A percentile compares a stretch with the other conserved stretches of the same genome.
Conservation (phyloP, 352 stramenopile species). For the Phytophthora chlamydospora region DNA sequence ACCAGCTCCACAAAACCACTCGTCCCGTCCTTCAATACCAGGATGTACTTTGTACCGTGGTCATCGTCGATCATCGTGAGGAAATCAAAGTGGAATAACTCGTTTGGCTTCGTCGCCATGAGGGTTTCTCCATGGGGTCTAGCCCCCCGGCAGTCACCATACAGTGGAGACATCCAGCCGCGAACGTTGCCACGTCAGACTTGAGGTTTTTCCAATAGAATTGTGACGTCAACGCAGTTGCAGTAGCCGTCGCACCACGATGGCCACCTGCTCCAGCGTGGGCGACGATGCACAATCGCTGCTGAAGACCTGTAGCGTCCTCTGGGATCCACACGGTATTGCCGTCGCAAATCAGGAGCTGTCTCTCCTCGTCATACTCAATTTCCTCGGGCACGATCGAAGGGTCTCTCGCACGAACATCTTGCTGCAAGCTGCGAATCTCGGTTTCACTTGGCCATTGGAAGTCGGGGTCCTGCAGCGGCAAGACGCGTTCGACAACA, state of each 20-base stretch:
- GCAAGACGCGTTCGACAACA: not conserved
- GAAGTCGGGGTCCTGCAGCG: conserved; percentile 1
- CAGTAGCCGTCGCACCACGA: conserved; percentile 24
- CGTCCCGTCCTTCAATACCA: conserved; percentile 41
- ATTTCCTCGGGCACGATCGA: too few species aligned
- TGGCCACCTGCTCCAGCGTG: conserved; percentile 29
- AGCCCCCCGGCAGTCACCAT: not conserved
- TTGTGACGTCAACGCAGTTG: not conserved
- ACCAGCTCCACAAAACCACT: conserved; percentile 34
- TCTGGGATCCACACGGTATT: not conserved
- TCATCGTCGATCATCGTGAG: conserved; percentile 11
- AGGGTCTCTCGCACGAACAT: too few species aligned
- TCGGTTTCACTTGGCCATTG: not conserved
- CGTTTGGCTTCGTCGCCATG: conserved; percentile 34
- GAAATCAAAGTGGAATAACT: conserved; percentile 48
- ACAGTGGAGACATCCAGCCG: conserved; percentile 24
- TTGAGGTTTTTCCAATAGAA: conserved; percentile 23
- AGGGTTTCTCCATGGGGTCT: conserved; percentile 26
- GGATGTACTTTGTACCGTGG: conserved; percentile 19
- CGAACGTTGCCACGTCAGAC: conserved; percentile 18
- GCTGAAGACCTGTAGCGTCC: conserved; percentile 10
- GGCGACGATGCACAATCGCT: conserved; percentile 27
- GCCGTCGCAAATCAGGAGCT: not conserved
- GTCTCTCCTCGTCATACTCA: too few species aligned
- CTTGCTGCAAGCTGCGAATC: not conserved